These are phyloP conservation scores for Nitzschia sp. DNA, from an alignment of 108 stramenopile species.

Conservation along the genomic window DNA sequence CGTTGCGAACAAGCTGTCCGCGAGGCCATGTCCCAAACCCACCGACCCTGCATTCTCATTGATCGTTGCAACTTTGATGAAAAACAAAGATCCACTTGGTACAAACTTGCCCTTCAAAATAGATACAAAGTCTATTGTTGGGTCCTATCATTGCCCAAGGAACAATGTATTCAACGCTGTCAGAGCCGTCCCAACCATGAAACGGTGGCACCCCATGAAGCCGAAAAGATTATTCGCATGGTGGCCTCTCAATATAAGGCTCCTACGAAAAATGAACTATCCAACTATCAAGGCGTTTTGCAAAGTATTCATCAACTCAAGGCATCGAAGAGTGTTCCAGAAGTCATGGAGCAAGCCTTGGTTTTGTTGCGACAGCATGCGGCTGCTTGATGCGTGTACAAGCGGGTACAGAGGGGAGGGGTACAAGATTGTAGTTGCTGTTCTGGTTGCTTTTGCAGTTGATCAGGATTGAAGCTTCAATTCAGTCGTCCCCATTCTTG, in stretches of 20 bases:
- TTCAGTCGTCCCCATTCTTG: no score
- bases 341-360: no score
- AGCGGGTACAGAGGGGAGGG: no score
- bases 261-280: no score
- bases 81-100: constrained; percentile 51
- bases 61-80: constrained; percentile 71
- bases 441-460: no score
- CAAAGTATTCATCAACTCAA: no score
- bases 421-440: no score
- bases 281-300: no score
- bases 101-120: constrained; percentile 15
- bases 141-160: constrained; percentile 10
- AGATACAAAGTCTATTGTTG: constrained; percentile 19
- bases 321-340: no score
- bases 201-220: constrained; percentile 33
- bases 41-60: constrained; percentile 42
- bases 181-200: constrained; percentile 26
- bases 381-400: no score
- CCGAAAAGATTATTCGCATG: constrained; percentile 9
- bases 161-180: constrained; percentile 36
- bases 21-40: constrained; percentile 9
- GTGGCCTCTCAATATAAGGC: neutral
- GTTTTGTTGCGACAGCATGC: no score
- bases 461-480: no score
- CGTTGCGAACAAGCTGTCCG: constrained; percentile 29